phyloP scores from a whole-genome alignment of 768 basidiomycete species.

The Clathrus columnatus region DNA sequence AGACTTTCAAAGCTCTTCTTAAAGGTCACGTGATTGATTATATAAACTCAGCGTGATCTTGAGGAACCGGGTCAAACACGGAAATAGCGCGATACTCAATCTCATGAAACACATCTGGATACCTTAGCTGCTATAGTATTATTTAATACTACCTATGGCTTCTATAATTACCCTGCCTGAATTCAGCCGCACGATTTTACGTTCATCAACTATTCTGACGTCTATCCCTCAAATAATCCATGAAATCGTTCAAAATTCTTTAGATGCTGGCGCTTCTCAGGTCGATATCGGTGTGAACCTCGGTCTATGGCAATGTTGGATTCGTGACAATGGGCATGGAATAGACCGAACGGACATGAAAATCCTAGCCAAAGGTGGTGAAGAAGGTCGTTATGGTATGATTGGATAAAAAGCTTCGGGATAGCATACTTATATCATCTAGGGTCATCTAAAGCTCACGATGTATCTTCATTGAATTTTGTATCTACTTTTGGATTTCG shows the following conservation, averaged over 20 bases:
- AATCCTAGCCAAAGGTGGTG: slow-evolving; percentile 40
- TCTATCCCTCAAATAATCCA: slow-evolving; percentile 71
- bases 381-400: slow-evolving; percentile 63
- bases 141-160: not conserved
- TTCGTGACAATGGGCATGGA: slow-evolving; percentile 78
- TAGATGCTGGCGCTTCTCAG: slow-evolving; percentile 67
- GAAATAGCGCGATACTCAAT: too few species aligned
- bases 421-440: slow-evolving; percentile 4
- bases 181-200: slow-evolving; percentile 59
- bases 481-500: slow-evolving; percentile 79
- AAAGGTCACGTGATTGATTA: too few species aligned
- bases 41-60: too few species aligned
- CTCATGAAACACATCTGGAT: too few species aligned
- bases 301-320: slow-evolving; percentile 75
- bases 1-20: too few species aligned
- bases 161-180: slow-evolving; percentile 34
- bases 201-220: slow-evolving; percentile 79
- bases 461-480: slow-evolving; percentile 38
- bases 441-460: slow-evolving; percentile 72
- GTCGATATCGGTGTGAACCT: slow-evolving; percentile 70
- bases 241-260: slow-evolving; percentile 83
- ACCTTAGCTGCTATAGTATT: too few species aligned
- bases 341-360: slow-evolving; percentile 54
- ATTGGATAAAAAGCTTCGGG: slow-evolving; percentile 8
- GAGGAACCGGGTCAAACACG: too few species aligned